Base-by-base conservation (phyloP, 2,329 filamentous ascomycete genomes). In the Calonectria pteridis region DNA sequence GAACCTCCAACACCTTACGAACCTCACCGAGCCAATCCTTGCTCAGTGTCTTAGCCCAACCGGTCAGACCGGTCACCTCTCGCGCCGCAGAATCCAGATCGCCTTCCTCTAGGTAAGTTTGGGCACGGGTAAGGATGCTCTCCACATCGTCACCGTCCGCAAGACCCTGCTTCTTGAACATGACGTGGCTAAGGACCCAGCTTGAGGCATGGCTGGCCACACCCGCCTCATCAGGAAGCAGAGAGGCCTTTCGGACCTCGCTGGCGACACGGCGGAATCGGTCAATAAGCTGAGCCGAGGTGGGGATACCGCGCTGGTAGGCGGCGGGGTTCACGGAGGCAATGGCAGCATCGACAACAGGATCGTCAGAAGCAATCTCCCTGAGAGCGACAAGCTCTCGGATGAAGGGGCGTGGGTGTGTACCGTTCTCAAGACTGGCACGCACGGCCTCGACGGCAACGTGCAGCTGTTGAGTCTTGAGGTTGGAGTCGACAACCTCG, bases 1-100 rank as follows among this genome's bases (percentile, higher is more conserved):
- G 93, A 77, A 98, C 97, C 87, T 99, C 97, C 81, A 99, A 88
- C 77, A 98, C 95, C 87, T 95, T 94, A 83, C 97, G 92, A 75
- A 95, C 94, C 88, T 99, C 97, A 67, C 90, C 90, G 78, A 99
- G 86, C 97, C 97, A 99, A 85, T 99, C 97, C 82, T 94, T 93
- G 85, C 95, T 97, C 82, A 99, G 87, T 50, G 96, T 96, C 89
- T 97, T 98, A 62, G 96, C 96, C 97, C 97, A 99, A 31, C 97
- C 97, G 75, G 93, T 91, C 59, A 99, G 88, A 2, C 93, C 91
- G 83, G 98, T 99, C 93, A 99, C 97, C 87, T 99, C 97, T 77
- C 97, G 90, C 18, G 97, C 96, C 3, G 97, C 97, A 67, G 91
- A 93, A 84, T 99, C 97, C 71, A 99, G 86, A 82, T 98, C 93